phyloP scores from a whole-genome alignment of 148 eudicot species.

The Rhododendron simsii region DNA sequence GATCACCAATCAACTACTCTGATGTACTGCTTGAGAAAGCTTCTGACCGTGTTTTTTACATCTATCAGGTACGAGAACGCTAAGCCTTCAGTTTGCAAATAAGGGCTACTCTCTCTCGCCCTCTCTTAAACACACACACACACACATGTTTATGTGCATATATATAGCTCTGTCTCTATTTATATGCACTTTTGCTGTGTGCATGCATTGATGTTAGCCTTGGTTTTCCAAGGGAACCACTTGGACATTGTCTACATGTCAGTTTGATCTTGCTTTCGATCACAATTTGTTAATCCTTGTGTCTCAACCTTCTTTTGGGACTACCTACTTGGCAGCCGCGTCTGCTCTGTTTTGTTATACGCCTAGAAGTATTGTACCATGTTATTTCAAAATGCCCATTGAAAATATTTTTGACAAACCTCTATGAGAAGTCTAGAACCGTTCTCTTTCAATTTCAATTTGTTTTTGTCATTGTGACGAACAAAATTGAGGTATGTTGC shows the following conservation, averaged over 20 bases:
- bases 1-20: conserved; percentile 91
- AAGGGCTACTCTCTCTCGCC: background rate
- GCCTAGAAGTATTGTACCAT: background rate
- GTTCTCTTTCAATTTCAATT: background rate
- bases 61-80: conserved; percentile 64
- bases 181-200: background rate
- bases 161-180: background rate
- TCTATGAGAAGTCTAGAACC: background rate
- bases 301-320: background rate
- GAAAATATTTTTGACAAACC: background rate
- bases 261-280: background rate
- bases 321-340: background rate
- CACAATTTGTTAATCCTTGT: background rate
- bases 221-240: background rate
- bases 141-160: no score
- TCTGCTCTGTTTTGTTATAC: background rate
- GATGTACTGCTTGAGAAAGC: conserved; percentile 74
- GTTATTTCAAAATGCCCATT: background rate
- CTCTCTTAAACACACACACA: background rate
- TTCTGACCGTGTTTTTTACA: conserved; percentile 83
- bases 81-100: background rate
- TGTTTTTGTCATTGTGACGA: background rate
- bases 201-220: background rate
- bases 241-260: background rate
- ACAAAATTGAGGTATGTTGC: background rate